Evolutionary conservation across 2,329 filamentous ascomycete genomes (phyloP), one percentile per base, ranked within the genome.

Genomic region (Colletotrichum chrysophilum): DNA sequence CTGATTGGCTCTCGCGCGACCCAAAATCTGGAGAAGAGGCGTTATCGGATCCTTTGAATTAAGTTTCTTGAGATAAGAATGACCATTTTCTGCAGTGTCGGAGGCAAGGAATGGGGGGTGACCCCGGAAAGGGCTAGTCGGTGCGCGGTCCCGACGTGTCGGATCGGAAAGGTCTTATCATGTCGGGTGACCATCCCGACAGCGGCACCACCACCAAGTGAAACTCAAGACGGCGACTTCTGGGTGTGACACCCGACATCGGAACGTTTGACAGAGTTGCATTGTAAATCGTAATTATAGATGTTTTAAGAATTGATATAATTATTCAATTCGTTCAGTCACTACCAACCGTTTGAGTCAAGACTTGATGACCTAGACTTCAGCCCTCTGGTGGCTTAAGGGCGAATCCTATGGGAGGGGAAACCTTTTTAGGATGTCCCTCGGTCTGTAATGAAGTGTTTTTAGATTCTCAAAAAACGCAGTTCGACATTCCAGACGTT

Each of bases 21-120:
- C 66, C 21, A 12, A 55, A 61, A 55, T 68, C 73, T 60, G 56
- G 24, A 43, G 65, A 34, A 43, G 34, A n/a, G 18, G 32, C 70
- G 34, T 30, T 62, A 65, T 32, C 32, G 43, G 56, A 61, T 18
- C 43, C 70, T 48, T 69, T 62, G 64, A 65, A 38, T 67, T 60
- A 30, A 30, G 70, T 73, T 75, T 55, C 58, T 32, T 73, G 70
- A 76, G 70, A 74, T 76, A 74, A 76, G 16, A 69, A 69, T 76
- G 70, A 73, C 70, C 64, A 21, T 28, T 58, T 69, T 48, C 32
- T 30, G 21, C 58, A 24, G 24, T n/a, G 58, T 70, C 68, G 58
- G 43, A 26, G 70, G 43, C 34, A 3, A 43, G 36, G 18, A 36
- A 56, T 26, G n/a, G 34, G 66, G 73, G 71, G 14, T 43, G 16